A percentile compares a stretch with the other conserved stretches of the same genome.
Evolutionary conservation across 1,284 basidiomycete species (phyloP).

Genomic region (Ceratobasidium sp.): DNA sequence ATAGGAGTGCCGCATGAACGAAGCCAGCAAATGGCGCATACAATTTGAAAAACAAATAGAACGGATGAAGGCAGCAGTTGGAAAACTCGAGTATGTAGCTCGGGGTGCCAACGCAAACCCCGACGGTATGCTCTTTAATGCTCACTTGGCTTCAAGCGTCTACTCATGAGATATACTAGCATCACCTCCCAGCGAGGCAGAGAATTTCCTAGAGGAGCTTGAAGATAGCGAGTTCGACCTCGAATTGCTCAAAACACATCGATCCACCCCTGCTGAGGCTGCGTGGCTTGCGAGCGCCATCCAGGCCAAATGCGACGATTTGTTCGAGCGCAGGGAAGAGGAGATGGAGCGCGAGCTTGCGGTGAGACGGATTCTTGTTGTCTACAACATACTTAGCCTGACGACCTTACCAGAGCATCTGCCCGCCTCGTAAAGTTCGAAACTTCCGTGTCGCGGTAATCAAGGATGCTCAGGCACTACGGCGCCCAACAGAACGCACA

Average conservation of each 20-base stretch:
- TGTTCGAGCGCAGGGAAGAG: constrained; percentile 66
- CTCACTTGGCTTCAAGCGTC: constrained; percentile 22
- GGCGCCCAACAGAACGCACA: constrained; percentile 66
- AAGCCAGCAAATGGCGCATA: constrained; percentile 66
- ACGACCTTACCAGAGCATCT: constrained; percentile 66
- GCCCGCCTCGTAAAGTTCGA: constrained; percentile 83
- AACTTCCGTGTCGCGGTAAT: constrained; percentile 84
- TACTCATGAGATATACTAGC: constrained; percentile 56
- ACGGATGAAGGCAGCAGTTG: constrained; percentile 66
- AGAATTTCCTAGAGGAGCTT: constrained; percentile 74
- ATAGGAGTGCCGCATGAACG: constrained; percentile 68
- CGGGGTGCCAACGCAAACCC: constrained; percentile 58
- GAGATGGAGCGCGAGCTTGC: constrained; percentile 79
- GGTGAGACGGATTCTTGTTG: constrained; percentile 59
- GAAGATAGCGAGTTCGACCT: constrained; percentile 64
- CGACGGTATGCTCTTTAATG: constrained; percentile 61
- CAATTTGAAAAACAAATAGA: constrained; percentile 68
- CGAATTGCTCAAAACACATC: constrained; percentile 57
- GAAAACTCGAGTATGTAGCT: constrained; percentile 69
- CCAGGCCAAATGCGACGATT: constrained; percentile 64
- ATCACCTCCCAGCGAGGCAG: constrained; percentile 69
- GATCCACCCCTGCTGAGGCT: constrained; percentile 56
- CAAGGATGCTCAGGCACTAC: constrained; percentile 73
- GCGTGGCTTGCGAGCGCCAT: constrained; percentile 75
- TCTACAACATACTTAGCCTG: constrained; percentile 5